phyloP scores from a whole-genome alignment of 2,329 filamentous ascomycete genomes.

The Aspergillus aculeatinus region DNA sequence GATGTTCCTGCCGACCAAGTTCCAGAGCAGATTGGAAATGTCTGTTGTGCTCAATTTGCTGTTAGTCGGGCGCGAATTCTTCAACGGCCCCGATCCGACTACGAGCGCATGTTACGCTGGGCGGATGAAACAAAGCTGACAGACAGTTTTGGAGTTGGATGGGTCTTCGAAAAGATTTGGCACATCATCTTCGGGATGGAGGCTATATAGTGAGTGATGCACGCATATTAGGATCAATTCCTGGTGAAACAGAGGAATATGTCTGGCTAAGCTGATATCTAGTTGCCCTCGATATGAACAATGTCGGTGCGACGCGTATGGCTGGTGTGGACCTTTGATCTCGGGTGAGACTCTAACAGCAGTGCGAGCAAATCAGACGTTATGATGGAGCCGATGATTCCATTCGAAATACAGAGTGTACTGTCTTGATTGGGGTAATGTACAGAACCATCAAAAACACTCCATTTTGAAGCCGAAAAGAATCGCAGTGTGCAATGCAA shows the following conservation, averaged over 20 bases:
- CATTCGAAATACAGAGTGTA: constrained; percentile 7
- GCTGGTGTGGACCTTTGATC: constrained; percentile 31
- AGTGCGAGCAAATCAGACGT: constrained; percentile 14
- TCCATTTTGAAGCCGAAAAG: no score
- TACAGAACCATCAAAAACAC: no score
- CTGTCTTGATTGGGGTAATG: constrained; percentile 1
- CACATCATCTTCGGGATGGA: constrained; percentile 35
- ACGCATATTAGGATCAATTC: neutral
- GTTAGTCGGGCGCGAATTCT: constrained; percentile 33
- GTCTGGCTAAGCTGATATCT: neutral
- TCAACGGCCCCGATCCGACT: constrained; percentile 29
- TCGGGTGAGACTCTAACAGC: constrained; percentile 28
- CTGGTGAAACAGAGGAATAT: neutral
- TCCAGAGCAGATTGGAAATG: constrained; percentile 28
- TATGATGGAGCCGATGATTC: neutral
- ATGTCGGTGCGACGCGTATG: constrained; percentile 32
- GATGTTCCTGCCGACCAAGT: constrained; percentile 22
- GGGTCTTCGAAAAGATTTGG: constrained; percentile 36
- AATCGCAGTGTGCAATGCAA: no score
- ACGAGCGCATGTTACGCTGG: constrained; percentile 35
- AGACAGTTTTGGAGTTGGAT: constrained; percentile 31
- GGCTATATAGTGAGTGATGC: constrained; percentile 24
- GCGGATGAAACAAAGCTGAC: constrained; percentile 30
- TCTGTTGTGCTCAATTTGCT: constrained; percentile 39
- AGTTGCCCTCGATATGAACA: constrained; percentile 32